A percentile compares a stretch with the other conserved stretches of the same genome.
phyloP scores from a whole-genome alignment of 441 rosid genomes.

The Erodium trifolium region DNA sequence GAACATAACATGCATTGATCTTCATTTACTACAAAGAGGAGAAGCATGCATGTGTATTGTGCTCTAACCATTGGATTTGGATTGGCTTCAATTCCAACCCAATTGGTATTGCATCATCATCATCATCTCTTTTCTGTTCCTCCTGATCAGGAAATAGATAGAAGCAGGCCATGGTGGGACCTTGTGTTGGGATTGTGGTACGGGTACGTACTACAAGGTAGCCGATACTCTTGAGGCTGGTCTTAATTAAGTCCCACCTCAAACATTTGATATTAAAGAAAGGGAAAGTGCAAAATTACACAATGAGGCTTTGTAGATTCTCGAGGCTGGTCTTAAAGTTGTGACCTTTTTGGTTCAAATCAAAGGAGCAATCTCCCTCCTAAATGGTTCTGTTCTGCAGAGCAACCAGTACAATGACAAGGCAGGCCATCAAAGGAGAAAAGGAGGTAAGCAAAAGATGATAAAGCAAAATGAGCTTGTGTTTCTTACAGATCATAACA shows the following conservation, averaged over 20 bases:
- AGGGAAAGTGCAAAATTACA: slow-evolving; percentile 9
- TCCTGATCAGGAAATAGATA: slow-evolving; percentile 2
- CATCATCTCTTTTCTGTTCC: neutral
- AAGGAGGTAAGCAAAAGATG: slow-evolving; percentile 19
- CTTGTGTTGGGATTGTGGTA: slow-evolving; percentile 17
- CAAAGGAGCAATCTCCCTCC: slow-evolving; percentile 5
- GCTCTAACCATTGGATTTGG: neutral
- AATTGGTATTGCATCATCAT: neutral
- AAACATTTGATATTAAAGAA: slow-evolving; percentile 6
- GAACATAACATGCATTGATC: neutral
- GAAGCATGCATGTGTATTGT: neutral
- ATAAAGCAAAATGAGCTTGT: slow-evolving; percentile 21
- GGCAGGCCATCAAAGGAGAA: slow-evolving; percentile 20
- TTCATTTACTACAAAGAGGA: neutral
- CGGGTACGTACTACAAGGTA: slow-evolving; percentile 24
- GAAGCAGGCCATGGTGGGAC: neutral
- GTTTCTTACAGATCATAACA: slow-evolving; percentile 13
- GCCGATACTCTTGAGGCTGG: slow-evolving; percentile 8
- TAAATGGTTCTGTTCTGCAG: neutral
- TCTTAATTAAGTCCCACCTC: neutral
- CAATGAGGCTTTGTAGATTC: slow-evolving; percentile 27
- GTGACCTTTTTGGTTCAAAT: slow-evolving; percentile 18
- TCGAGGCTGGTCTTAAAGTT: slow-evolving; percentile 37
- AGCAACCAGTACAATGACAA: slow-evolving; percentile 1
- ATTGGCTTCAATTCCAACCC: slow-evolving; percentile 8